Base-by-base conservation (phyloP, 2,329 filamentous ascomycete genomes). In the Ascochyta viciae-villosae region DNA sequence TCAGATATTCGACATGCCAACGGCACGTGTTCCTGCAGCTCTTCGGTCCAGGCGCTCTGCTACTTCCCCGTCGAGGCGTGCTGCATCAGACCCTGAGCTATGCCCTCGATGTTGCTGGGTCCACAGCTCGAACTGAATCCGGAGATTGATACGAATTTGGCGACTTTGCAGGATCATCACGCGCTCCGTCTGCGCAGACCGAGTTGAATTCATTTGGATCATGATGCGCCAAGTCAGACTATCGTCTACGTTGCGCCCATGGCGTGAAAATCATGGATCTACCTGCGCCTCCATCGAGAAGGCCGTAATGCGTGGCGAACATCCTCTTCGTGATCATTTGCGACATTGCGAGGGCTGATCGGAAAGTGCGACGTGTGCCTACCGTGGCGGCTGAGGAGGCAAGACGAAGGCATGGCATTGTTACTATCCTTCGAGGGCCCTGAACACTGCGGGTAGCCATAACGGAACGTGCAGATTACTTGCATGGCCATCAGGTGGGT, bases 121-220 rank as follows among this genome's bases (percentile, higher is more conserved):
- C 37, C 47, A 38, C 42, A 6, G 19, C 15, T 51, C 38, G 31
- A 42, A 34, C 43, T 47, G 47, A 31, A 50, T 43, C 24, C 42
- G 43, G 53, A 51, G 26, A 47, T 56, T 51, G 53, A 44, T 41
- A 39, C 53, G 47, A 56, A 38, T 51, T 56, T 31, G 42, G 53
- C 26, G 27, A 37, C 24, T 33, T 44, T 51, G 42, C 53, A 51
- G 43, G 43, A 24, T 40, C 42, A 56, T 38, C 53, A 47, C n/a
- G 22, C 37, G 42, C 42, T 38, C 42, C 24, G 26, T 29, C 23
- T 43, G 13, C 24, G 24, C n/a, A 22, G 24, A n/a, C n/a, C 40
- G 12, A 15, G 31, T n/a, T 26, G n/a, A 31, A 16, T 22, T 42
- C 37, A 6, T 34, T 29, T 50, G 24, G 26, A 50, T n/a, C 19